Conservation (phyloP, 1,139 yeast genomes). For the Taiozyma sp. region DNA sequence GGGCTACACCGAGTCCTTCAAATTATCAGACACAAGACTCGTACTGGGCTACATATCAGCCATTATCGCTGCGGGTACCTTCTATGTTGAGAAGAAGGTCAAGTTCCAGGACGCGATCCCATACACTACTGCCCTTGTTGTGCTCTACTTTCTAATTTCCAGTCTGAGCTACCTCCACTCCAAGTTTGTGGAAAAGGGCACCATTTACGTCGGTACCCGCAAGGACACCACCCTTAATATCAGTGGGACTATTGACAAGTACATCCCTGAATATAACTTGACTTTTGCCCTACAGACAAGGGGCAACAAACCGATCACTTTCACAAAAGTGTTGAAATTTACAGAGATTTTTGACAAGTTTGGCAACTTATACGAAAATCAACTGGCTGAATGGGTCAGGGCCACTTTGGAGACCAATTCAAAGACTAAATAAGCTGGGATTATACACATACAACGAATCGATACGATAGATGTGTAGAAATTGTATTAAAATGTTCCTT, state of each 20-base stretch:
- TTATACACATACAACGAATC: not conserved
- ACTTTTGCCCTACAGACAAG: constrained; percentile 5
- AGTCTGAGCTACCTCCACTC: constrained; percentile 42
- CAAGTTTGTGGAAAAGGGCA: constrained; percentile 45
- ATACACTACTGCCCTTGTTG: constrained; percentile 41
- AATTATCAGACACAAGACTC: constrained; percentile 54
- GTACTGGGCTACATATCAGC: constrained; percentile 68
- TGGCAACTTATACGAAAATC: constrained; percentile 21
- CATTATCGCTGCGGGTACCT: constrained; percentile 58
- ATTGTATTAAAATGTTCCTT: not conserved
- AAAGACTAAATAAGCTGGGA: constrained; percentile 7
- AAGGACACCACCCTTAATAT: constrained; percentile 23
- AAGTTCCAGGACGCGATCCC: constrained; percentile 36
- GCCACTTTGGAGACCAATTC: constrained; percentile 6
- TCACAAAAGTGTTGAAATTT: constrained; percentile 12
- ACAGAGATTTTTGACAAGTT: constrained; percentile 20
- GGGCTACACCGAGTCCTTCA: constrained; percentile 60
- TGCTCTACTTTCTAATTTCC: constrained; percentile 45
- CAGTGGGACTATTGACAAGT: constrained; percentile 28
- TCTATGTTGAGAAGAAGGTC: constrained; percentile 58
- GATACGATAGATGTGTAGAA: not conserved
- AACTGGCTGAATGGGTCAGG: constrained; percentile 13
- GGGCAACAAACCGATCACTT: constrained; percentile 4
- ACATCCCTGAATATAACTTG: constrained; percentile 40
- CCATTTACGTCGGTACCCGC: constrained; percentile 52